phyloP scores from a whole-genome alignment of 108 stramenopile genomes.

The Stephanodiscus triporus region DNA sequence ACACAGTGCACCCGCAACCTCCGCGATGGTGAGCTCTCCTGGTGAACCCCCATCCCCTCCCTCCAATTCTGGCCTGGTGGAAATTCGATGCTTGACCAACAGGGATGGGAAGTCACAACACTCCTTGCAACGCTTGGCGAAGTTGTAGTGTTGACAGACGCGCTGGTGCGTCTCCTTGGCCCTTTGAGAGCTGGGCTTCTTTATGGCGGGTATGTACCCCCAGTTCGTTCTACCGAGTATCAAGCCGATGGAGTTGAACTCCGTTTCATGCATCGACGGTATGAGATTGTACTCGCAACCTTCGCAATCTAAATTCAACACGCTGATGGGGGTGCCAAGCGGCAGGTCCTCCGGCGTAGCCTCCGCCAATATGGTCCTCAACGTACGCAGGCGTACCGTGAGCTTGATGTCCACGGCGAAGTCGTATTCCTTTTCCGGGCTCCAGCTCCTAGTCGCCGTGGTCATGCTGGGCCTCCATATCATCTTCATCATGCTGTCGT shows the following conservation, averaged over 20 bases:
- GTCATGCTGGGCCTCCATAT: conserved; percentile 73
- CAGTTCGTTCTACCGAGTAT: conserved; percentile 76
- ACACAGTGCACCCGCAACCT: conserved; percentile 65
- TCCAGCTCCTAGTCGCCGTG: conserved; percentile 73
- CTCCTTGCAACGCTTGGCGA: conserved; percentile 72
- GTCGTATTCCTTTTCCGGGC: conserved; percentile 53
- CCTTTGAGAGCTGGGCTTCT: conserved; percentile 64
- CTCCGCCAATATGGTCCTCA: conserved; percentile 69
- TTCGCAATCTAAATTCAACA: conserved; percentile 79
- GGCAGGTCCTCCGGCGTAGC: conserved; percentile 59
- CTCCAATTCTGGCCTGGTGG: conserved; percentile 26
- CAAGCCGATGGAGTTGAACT: conserved; percentile 69
- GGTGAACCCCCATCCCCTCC: conserved; percentile 11
- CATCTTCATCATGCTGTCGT: conserved; percentile 72
- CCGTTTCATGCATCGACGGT: conserved; percentile 63
- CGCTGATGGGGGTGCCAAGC: conserved; percentile 61
- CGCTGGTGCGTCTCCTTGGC: conserved; percentile 69
- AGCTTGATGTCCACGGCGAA: conserved; percentile 60
- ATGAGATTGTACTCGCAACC: conserved; percentile 85
- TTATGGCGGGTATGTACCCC: conserved; percentile 74
- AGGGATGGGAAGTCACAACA: conserved; percentile 73
- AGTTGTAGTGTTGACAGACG: conserved; percentile 76
- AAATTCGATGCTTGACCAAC: conserved; percentile 53
- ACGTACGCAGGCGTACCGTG: conserved; percentile 61
- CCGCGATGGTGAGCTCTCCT: conserved; percentile 54